Percentiles rank a stretch among this genome's conserved stretches.
These are phyloP conservation scores for Epichloe bromicola DNA, from an alignment of 2,329 filamentous ascomycete species.

Conservation along the genomic window DNA sequence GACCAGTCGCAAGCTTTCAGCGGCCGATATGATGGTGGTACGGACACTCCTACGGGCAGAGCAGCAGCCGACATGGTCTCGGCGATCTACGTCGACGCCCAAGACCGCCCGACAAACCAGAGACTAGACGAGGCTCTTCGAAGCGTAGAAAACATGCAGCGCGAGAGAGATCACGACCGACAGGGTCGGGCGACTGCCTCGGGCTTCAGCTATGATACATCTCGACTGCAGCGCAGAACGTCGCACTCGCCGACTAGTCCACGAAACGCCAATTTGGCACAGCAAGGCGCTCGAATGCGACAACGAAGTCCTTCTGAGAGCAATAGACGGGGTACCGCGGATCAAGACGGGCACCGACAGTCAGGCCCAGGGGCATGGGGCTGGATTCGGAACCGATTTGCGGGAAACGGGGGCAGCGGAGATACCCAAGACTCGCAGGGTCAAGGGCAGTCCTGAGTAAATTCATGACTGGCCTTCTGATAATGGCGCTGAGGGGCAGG, in stretches of 20 bases:
- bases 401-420: constrained; percentile 15
- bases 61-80: constrained; percentile 8
- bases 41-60: constrained; percentile 3
- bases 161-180: constrained; percentile 12
- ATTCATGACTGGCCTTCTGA: background rate
- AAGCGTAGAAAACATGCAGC: constrained; percentile 16
- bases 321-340: constrained; percentile 16
- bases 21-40: background rate
- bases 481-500: background rate
- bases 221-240: constrained; percentile 22
- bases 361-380: constrained; percentile 25
- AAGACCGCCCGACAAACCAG: constrained; percentile 15
- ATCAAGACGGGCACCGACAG: constrained; percentile 19
- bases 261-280: constrained; percentile 14
- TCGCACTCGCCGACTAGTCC: constrained; percentile 26
- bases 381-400: constrained; percentile 32
- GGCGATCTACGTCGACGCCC: constrained; percentile 13
- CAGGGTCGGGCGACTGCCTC: constrained; percentile 15
- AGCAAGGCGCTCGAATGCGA: constrained; percentile 20
- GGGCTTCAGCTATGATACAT: constrained; percentile 20
- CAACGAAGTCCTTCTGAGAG: constrained; percentile 27
- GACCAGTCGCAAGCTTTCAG: background rate
- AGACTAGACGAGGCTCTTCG: constrained; percentile 18
- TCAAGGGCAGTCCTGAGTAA: constrained; percentile 15
- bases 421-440: constrained; percentile 17